Evolutionary conservation across 257 asterid genomes (phyloP), one percentile per base, ranked within the genome.

Genomic region (Rubia yunnanensis): DNA sequence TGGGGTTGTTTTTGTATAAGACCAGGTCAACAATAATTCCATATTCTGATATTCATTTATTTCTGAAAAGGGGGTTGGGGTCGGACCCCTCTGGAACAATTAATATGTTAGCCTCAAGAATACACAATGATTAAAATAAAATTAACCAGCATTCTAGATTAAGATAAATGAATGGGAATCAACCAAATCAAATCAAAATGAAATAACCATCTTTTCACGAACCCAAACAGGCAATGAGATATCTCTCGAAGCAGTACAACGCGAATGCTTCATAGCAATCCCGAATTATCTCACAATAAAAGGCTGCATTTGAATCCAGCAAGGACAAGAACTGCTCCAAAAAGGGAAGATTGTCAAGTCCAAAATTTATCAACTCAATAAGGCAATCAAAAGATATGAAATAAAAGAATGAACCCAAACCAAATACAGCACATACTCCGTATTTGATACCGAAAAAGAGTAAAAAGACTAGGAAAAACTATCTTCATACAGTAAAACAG

Each of bases 191-290:
- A 48, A 65, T 27, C 52, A 66, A 32, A 64, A 34, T 20, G 68
- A 53, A 53, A 31, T 52, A 72, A 48, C 66, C 66, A 72, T 28
- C 36, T 32, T 66, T 62, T 14, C 60, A 70, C 90, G 72, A 81
- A 88, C 99, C 99, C 80, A 94, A 85, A 86, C 99, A 90, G 78
- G 99, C 99, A 66, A 94, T 94, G 73, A 94, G 96, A 78, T 94
- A 88, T 79, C 99, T 94, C 87, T 90, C 97, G 60, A 94, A 90
- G 95, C 97, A 94, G 78, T 88, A 94, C 72, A 94, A 72, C 15
- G 99, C 97, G 77, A 94, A 90, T 52, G 99, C 99, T 79, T 94
- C 99, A 73, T 94, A 94, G 79, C 99, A 94, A 74, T 94, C 99
- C 66, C 97, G 82, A 70, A 94, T 76, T 65, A 88, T 78, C 83